Base-by-base conservation (phyloP, 2,329 filamentous ascomycete species). In the Colletotrichum gloeosporioides region DNA sequence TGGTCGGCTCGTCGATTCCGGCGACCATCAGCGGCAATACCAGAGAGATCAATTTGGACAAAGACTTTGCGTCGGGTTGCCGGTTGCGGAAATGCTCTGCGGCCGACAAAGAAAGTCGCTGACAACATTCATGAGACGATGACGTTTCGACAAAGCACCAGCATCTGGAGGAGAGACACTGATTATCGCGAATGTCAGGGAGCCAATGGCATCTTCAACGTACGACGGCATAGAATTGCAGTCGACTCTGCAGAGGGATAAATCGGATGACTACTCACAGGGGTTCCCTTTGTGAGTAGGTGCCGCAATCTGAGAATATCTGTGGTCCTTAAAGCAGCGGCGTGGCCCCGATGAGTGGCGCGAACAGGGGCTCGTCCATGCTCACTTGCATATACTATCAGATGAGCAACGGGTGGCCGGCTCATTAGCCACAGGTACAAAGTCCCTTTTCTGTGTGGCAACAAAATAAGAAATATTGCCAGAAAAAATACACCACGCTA, bases 241-340 rank as follows among this genome's bases (percentile, higher is more conserved):
- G 71, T n/a, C 9, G 55, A 31, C 39, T 59, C 13, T 22, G 22
- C 16, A 61, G 25, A 29, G n/a, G 31, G 39, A n/a, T 16, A 27
- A 15, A 22, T 10, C 39, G 59, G 69, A 34, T 29, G 31, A 39
- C 44, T 53, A 32, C 29, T 75, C 62, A 53, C 62, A 57, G 63
- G 63, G 63, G 63, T 73, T 73, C 55, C 31, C 63, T 18, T 32
- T 49, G 62, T 10, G 36, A 68, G 62, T 31, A 75, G 57, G 27
- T 34, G 27, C 18, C n/a, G 22, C 13, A 34, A 34, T 10, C 31
- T 55, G n/a, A n/a, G 32, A n/a, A 4, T 34, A 8, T 31, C 25
- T 18, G 25, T 8, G 12, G n/a, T 44, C 22, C n/a, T 34, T 64
- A 76, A 76, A 73, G 70, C 70, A 55, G 73, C 73, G 64, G 36